phyloP scores from a whole-genome alignment of 1,284 basidiomycete species.

The Cryptococcus sp. region DNA sequence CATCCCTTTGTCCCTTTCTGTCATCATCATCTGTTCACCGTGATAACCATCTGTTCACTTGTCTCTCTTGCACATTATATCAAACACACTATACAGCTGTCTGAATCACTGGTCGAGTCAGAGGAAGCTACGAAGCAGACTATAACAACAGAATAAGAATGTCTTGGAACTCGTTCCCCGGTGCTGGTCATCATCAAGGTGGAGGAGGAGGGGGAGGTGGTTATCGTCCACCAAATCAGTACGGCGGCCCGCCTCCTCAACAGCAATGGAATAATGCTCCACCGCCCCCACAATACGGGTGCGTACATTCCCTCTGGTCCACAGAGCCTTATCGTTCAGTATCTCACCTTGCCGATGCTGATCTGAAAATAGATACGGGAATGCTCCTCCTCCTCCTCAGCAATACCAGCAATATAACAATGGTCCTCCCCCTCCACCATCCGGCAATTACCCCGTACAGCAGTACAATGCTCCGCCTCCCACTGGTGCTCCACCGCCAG shows the following conservation, averaged over 20 bases:
- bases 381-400: constrained; percentile 10
- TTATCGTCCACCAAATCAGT: background rate
- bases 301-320: constrained; percentile 7
- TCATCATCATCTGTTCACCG: background rate
- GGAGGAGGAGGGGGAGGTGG: constrained; percentile 3
- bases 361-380: background rate
- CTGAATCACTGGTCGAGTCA: background rate
- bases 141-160: constrained; percentile 4
- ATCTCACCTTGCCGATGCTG: background rate
- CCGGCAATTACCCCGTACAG: background rate
- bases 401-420: constrained; percentile 8
- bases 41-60: background rate
- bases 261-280: constrained; percentile 11
- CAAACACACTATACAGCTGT: background rate
- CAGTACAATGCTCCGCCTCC: constrained; percentile 17
- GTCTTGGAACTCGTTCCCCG: constrained; percentile 35
- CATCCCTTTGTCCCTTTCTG: background rate
- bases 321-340: constrained; percentile 5
- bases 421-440: constrained; percentile 1
- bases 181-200: constrained; percentile 24
- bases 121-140: background rate
- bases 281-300: constrained; percentile 14
- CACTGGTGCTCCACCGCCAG: constrained; percentile 18
- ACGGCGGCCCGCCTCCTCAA: constrained; percentile 1
- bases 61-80: background rate